Evolutionary conservation across 306 rosid genomes (phyloP).

Genomic region (Lotus japonicus): DNA sequence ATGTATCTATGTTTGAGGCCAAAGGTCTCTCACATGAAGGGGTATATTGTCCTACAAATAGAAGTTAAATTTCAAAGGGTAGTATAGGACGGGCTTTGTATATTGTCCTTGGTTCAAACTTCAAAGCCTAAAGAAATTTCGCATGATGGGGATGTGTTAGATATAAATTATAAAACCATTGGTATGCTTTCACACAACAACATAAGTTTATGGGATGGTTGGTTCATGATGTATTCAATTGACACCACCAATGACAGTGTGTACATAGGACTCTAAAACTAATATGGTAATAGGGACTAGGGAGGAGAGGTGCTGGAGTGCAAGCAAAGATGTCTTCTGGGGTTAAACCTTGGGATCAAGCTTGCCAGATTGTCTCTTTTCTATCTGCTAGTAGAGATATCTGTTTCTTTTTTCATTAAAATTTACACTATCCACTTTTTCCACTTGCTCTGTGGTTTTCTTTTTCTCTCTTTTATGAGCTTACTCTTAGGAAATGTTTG

Average conservation of each 20-base stretch:
- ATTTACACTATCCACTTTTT: too few relatives aligned
- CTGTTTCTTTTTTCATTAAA: too few relatives aligned
- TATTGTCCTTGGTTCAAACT: not conserved
- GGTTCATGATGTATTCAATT: not conserved
- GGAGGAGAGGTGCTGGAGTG: too few relatives aligned
- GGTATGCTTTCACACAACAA: not conserved
- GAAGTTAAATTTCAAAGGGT: not conserved
- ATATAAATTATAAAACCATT: not conserved
- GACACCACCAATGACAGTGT: not conserved
- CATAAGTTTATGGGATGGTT: not conserved
- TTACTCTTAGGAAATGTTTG: slow-evolving; percentile 10
- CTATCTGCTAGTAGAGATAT: too few relatives aligned
- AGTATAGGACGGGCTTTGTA: not conserved
- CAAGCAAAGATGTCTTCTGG: too few relatives aligned
- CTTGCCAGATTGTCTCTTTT: too few relatives aligned
- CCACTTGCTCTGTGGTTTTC: not conserved
- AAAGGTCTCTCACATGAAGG: not conserved
- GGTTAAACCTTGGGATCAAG: too few relatives aligned
- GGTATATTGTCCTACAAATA: not conserved
- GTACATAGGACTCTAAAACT: not conserved
- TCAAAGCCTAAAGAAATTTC: not conserved
- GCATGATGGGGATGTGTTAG: not conserved
- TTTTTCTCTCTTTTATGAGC: not conserved
- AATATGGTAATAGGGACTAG: too few relatives aligned
- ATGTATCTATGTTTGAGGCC: not conserved